Percentiles rank a stretch among this genome's conserved stretches.
These are phyloP conservation scores for Calophaca sinica DNA, from an alignment of 306 rosid species.

Conservation along the genomic window DNA sequence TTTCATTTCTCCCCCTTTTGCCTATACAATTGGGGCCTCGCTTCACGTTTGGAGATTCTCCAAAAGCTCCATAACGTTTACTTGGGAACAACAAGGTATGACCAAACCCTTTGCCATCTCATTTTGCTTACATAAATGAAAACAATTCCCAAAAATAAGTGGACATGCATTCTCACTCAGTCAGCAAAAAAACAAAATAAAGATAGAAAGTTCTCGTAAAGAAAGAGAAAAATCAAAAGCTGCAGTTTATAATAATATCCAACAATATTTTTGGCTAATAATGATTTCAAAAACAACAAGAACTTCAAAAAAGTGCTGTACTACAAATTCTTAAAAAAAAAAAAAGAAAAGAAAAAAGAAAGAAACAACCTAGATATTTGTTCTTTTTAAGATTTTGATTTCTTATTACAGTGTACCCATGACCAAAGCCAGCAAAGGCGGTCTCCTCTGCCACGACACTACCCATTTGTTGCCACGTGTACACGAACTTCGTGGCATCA, in stretches of 20 bases:
- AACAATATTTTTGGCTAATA: background rate
- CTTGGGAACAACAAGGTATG: slow-evolving; percentile 35
- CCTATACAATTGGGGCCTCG: slow-evolving; percentile 37
- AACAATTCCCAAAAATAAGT: slow-evolving; percentile 35
- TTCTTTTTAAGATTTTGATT: slow-evolving; percentile 40
- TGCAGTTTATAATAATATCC: background rate
- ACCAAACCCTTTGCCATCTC: slow-evolving; percentile 25
- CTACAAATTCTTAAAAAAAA: background rate
- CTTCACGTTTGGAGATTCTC: slow-evolving; percentile 19
- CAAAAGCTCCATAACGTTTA: slow-evolving; percentile 22
- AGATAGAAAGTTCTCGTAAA: background rate
- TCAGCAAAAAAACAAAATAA: background rate
- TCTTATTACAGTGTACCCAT: background rate
- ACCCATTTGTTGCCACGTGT: slow-evolving; percentile 63
- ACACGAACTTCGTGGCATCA: slow-evolving; percentile 47
- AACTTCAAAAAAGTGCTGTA: background rate
- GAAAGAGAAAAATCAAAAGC: background rate
- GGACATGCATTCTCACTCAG: slow-evolving; percentile 30
- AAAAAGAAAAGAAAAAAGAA: background rate
- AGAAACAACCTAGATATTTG: slow-evolving; percentile 48
- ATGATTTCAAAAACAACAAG: background rate
- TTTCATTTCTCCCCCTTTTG: slow-evolving; percentile 20
- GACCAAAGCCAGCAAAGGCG: slow-evolving; percentile 52
- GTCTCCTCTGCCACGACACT: slow-evolving; percentile 71
- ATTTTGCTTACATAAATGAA: slow-evolving; percentile 40